Percentiles rank a stretch among this genome's conserved stretches.
These are phyloP conservation scores for Trichoderma breve DNA, from an alignment of 2,329 filamentous ascomycete genomes.

Conservation along the genomic window DNA sequence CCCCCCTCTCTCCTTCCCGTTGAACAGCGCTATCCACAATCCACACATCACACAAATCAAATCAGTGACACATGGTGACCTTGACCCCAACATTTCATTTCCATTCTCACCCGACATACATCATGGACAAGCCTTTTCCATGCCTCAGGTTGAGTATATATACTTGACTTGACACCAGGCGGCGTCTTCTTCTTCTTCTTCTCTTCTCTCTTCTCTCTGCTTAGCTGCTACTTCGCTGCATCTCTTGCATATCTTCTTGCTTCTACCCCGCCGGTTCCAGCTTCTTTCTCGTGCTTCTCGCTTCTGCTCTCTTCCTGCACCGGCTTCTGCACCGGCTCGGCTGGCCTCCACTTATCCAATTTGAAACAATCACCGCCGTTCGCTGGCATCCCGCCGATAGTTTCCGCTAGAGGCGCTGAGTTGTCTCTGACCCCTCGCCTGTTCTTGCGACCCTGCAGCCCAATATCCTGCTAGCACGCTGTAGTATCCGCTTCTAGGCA, in stretches of 20 bases:
- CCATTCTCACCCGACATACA: neutral
- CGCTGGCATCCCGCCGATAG: slow-evolving; percentile 16
- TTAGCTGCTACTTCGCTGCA: neutral
- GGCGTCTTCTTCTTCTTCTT: neutral
- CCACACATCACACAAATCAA: neutral
- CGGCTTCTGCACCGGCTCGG: slow-evolving; percentile 1
- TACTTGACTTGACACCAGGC: neutral
- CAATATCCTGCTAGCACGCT: slow-evolving; percentile 16
- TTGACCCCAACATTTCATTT: slow-evolving; percentile 1
- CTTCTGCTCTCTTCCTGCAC: slow-evolving; percentile 6
- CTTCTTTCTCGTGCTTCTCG: slow-evolving; percentile 2
- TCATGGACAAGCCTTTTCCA: neutral
- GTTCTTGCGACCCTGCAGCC: slow-evolving; percentile 16
- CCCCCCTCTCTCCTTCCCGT: slow-evolving; percentile 8
- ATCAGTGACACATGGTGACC: slow-evolving; percentile 5
- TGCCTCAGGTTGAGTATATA: neutral
- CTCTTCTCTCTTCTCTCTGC: neutral
- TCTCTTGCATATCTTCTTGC: neutral
- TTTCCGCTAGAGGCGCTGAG: slow-evolving; percentile 19
- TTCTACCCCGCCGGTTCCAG: slow-evolving; percentile 14
- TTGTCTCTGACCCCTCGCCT: slow-evolving; percentile 15
- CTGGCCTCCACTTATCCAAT: slow-evolving; percentile 11
- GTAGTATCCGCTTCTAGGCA: slow-evolving; percentile 19
- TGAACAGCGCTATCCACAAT: slow-evolving; percentile 11
- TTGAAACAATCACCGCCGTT: slow-evolving; percentile 12